Evolutionary conservation across 495 filamentous ascomycete genomes (phyloP).

Genomic region (Penicillium cinerascens): DNA sequence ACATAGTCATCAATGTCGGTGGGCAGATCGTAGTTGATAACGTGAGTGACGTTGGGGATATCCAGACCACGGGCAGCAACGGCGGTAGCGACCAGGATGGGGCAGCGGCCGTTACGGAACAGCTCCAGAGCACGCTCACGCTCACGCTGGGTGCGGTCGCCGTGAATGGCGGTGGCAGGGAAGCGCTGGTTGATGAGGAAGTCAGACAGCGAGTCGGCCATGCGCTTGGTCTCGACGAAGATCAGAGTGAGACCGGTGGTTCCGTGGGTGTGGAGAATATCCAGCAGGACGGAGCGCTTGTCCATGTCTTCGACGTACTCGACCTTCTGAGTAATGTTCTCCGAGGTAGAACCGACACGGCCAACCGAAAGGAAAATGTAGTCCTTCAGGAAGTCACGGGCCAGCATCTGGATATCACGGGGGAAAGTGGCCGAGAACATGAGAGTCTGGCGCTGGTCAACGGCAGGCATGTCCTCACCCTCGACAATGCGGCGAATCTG

Average conservation of each 20-base stretch:
- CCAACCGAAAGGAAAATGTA: slow-evolving; percentile 98
- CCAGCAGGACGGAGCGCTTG: slow-evolving; percentile 95
- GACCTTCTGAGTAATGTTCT: slow-evolving; percentile 99
- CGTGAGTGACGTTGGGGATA: slow-evolving; percentile 97
- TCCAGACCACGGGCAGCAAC: slow-evolving; percentile 94
- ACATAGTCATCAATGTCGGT: slow-evolving; percentile 99
- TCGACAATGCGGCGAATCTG: slow-evolving; percentile 98
- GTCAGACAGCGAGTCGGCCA: slow-evolving; percentile 96
- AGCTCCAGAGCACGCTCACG: slow-evolving; percentile 96
- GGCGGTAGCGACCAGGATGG: slow-evolving; percentile 93
- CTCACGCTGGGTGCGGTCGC: slow-evolving; percentile 96
- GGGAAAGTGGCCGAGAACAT: slow-evolving; percentile 99
- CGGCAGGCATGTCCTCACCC: slow-evolving; percentile 92
- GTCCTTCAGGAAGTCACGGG: slow-evolving; percentile 95
- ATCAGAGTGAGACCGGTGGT: slow-evolving; percentile 84
- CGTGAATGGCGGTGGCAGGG: slow-evolving; percentile 98
- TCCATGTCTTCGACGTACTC: slow-evolving; percentile 96
- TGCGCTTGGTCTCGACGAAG: slow-evolving; percentile 99
- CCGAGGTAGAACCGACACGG: slow-evolving; percentile 98
- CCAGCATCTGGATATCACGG: slow-evolving; percentile 97
- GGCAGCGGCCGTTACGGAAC: slow-evolving; percentile 93
- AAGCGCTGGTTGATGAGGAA: slow-evolving; percentile 98
- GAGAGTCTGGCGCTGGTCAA: slow-evolving; percentile 86
- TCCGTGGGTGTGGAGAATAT: slow-evolving; percentile 94
- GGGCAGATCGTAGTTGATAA: slow-evolving; percentile 98